phyloP scores from a whole-genome alignment of 768 basidiomycete genomes.

The Pleurotus giganteus region DNA sequence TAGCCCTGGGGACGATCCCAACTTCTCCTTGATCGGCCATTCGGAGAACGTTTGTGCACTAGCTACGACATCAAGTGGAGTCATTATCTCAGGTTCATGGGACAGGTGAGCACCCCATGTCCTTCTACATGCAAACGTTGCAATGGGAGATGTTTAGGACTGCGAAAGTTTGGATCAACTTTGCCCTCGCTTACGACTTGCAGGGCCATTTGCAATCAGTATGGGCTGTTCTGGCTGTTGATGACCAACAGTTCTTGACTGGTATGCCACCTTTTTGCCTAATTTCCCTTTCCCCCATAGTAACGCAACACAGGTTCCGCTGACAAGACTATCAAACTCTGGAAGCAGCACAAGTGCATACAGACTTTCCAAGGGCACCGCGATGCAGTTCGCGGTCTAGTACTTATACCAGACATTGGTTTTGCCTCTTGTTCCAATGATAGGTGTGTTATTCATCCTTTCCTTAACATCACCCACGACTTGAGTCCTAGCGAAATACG shows the following conservation, averaged over 20 bases:
- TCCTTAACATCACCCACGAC: slow-evolving; percentile 6
- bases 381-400: slow-evolving; percentile 88
- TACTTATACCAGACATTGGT: slow-evolving; percentile 78
- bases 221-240: slow-evolving; percentile 86
- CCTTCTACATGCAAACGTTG: neutral
- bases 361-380: slow-evolving; percentile 83
- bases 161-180: slow-evolving; percentile 91
- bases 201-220: slow-evolving; percentile 89
- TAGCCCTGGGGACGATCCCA: slow-evolving; percentile 59
- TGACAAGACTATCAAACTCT: slow-evolving; percentile 91
- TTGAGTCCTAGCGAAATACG: slow-evolving; percentile 70
- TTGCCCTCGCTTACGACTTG: slow-evolving; percentile 67
- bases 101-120: slow-evolving; percentile 65
- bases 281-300: slow-evolving; percentile 3
- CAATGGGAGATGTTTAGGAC: slow-evolving; percentile 50
- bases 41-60: slow-evolving; percentile 88
- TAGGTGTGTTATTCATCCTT: slow-evolving; percentile 46
- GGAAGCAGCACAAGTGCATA: slow-evolving; percentile 72
- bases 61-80: slow-evolving; percentile 65
- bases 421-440: slow-evolving; percentile 98
- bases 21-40: slow-evolving; percentile 85
- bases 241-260: slow-evolving; percentile 75
- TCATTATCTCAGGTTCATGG: slow-evolving; percentile 96
- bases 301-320: slow-evolving; percentile 66
- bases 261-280: slow-evolving; percentile 43